These are phyloP conservation scores for Theileria sp. DNA, from an alignment of 169 alveolate species.

Conservation along the genomic window DNA sequence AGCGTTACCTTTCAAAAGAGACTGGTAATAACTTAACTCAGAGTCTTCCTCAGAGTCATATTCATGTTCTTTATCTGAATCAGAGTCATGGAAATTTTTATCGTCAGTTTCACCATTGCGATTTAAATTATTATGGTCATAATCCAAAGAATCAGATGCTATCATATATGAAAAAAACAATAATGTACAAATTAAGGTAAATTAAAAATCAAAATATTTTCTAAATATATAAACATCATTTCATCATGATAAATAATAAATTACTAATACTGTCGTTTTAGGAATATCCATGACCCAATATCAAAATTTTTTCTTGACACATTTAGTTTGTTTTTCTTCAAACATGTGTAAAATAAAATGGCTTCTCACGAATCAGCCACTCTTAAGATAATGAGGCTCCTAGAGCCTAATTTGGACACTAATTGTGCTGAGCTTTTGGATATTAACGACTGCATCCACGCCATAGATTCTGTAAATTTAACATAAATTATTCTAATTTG, in stretches of 20 bases:
- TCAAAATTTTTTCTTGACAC: background rate
- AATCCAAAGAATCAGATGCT: background rate
- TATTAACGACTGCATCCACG: background rate
- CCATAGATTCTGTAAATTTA: background rate
- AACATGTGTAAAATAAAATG: conserved; percentile 2
- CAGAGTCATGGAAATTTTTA: background rate
- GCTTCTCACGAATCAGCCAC: background rate
- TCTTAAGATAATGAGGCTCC: conserved; percentile 1
- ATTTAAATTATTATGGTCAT: background rate
- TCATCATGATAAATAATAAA: background rate
- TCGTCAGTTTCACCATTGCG: background rate
- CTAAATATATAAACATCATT: background rate
- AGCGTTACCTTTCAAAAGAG: conserved; percentile 29
- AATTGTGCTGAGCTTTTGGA: conserved; percentile 5
- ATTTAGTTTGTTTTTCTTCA: background rate
- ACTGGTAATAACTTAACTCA: conserved; percentile 8
- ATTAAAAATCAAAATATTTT: background rate
- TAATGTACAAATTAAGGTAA: background rate
- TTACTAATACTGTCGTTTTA: background rate
- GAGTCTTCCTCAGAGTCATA: background rate
- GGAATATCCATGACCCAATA: background rate
- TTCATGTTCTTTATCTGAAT: background rate
- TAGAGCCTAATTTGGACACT: conserved; percentile 5
- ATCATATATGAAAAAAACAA: background rate
- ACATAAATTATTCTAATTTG: background rate